Percentiles rank a stretch among this genome's conserved stretches.
phyloP scores from a whole-genome alignment of 305 asterid species.

The Lippia alba region DNA sequence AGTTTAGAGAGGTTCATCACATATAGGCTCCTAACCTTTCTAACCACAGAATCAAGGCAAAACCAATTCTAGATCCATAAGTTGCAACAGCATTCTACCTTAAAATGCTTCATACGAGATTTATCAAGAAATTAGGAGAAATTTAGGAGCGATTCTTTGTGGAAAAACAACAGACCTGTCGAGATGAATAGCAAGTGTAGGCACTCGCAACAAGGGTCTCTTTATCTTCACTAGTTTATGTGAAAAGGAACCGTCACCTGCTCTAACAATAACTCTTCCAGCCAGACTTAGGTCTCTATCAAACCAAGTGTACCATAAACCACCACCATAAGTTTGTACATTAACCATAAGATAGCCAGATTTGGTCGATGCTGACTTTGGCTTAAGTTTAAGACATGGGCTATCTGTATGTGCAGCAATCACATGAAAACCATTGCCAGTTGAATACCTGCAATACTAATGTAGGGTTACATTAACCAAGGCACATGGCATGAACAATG shows the following conservation, averaged over 20 bases:
- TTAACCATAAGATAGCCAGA: conserved; percentile 94
- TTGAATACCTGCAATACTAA: conserved; percentile 81
- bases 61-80: conserved; percentile 12
- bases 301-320: conserved; percentile 99
- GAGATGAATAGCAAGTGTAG: conserved; percentile 96
- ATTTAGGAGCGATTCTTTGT: conserved; percentile 13
- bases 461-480: conserved; percentile 34
- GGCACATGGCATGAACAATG: not conserved
- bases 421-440: conserved; percentile 86
- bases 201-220: conserved; percentile 90
- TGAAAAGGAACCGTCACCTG: conserved; percentile 77
- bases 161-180: conserved; percentile 58
- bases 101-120: not conserved
- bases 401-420: conserved; percentile 98
- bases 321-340: conserved; percentile 94
- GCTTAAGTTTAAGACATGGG: conserved; percentile 97
- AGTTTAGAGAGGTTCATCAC: conserved; percentile 11
- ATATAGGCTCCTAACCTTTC: conserved; percentile 18
- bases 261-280: conserved; percentile 89
- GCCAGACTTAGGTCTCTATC: conserved; percentile 95
- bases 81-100: conserved; percentile 23
- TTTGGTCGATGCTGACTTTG: conserved; percentile 83
- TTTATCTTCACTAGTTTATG: conserved; percentile 89
- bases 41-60: not conserved
- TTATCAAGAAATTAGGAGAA: conserved; percentile 17